A percentile compares a stretch with the other conserved stretches of the same genome.
Conservation (phyloP, 129 eudicot genomes). For the carrot (Daucus carota) region DH1_v3.0 NC_030387.2:5325001-5325500, state of each 20-base stretch:
- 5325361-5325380: background rate
- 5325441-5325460: slow-evolving; percentile 88
- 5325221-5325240: background rate
- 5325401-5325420: slow-evolving; percentile 94
- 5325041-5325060: slow-evolving; percentile 96
- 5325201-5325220: background rate
- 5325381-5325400: slow-evolving; percentile 53
- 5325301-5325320: background rate
- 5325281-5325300: background rate
- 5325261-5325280: background rate
- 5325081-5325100: slow-evolving; percentile 86
- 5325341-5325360: background rate
- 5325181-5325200: background rate
- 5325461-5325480: slow-evolving; percentile 93
- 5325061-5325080: slow-evolving; percentile 97
- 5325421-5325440: slow-evolving; percentile 88
- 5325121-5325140: slow-evolving; percentile 99
- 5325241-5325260: background rate
- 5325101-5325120: slow-evolving; percentile 99
- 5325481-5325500: slow-evolving; percentile 99
- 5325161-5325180: background rate
- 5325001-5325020: slow-evolving; percentile 7
- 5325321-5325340: background rate
- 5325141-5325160: slow-evolving; percentile 18
- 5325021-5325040: slow-evolving; percentile 93